Conservation (phyloP, 1,284 basidiomycete species). For the Stygiomarasmius scandens region DNA sequence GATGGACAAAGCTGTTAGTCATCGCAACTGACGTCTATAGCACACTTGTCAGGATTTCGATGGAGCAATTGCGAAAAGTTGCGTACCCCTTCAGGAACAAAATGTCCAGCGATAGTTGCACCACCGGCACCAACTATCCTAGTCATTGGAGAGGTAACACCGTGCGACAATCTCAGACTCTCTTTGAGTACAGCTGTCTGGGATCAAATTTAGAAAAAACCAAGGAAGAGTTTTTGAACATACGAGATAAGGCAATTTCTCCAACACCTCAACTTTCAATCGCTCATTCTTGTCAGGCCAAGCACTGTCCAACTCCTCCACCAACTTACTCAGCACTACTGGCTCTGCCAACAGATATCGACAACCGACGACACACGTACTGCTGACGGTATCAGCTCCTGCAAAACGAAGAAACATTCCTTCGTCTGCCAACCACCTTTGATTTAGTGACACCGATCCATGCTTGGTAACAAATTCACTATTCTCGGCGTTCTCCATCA, state of each 20-base stretch:
- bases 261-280: constrained; percentile 24
- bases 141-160: constrained; percentile 6
- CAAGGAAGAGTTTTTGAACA: background rate
- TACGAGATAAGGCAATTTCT: constrained; percentile 37
- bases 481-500: background rate
- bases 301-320: constrained; percentile 1
- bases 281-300: constrained; percentile 26
- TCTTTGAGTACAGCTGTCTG: constrained; percentile 13
- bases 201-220: background rate
- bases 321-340: background rate
- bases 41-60: background rate
- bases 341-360: background rate
- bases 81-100: constrained; percentile 11
- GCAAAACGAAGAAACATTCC: constrained; percentile 14
- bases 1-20: constrained; percentile 7
- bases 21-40: constrained; percentile 9
- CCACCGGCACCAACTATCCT: background rate
- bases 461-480: constrained; percentile 24
- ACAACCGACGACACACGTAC: constrained; percentile 2
- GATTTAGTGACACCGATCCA: too few relatives aligned
- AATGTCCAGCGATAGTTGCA: constrained; percentile 1
- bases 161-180: constrained; percentile 9
- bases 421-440: constrained; percentile 29
- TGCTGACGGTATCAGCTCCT: constrained; percentile 6
- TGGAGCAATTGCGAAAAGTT: background rate